A percentile compares a stretch with the other conserved stretches of the same genome.
Conservation (phyloP, 2,329 filamentous ascomycete genomes). For the Coleophoma eucalyptorum region DNA sequence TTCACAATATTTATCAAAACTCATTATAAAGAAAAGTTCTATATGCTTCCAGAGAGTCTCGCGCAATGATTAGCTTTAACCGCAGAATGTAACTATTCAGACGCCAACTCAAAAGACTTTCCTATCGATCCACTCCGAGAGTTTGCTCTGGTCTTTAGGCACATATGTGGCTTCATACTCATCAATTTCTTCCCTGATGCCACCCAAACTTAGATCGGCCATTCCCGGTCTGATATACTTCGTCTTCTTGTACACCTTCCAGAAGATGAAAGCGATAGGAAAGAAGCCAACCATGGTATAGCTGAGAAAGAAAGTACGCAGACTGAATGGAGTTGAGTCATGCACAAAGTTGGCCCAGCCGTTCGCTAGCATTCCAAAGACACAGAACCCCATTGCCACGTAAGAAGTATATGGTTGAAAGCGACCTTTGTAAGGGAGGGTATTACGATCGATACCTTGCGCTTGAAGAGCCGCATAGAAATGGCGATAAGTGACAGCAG, state of each 20-base stretch:
- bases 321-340: background rate
- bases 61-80: no score
- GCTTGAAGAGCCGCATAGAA: slow-evolving; percentile 66
- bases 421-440: slow-evolving; percentile 57
- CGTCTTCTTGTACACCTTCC: slow-evolving; percentile 66
- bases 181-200: slow-evolving; percentile 4
- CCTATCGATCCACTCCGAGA: slow-evolving; percentile 1
- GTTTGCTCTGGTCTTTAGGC: background rate
- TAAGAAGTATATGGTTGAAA: background rate
- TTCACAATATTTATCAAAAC: no score
- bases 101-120: no score
- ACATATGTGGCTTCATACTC: slow-evolving; percentile 1
- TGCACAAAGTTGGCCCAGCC: background rate
- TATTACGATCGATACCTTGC: slow-evolving; percentile 62
- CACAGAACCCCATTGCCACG: background rate
- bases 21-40: no score
- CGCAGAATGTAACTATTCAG: no score
- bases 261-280: slow-evolving; percentile 56
- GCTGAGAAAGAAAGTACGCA: slow-evolving; percentile 55
- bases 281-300: slow-evolving; percentile 68
- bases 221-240: slow-evolving; percentile 30
- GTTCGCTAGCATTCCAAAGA: background rate
- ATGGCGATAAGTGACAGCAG: slow-evolving; percentile 65
- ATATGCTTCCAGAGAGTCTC: no score
- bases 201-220: slow-evolving; percentile 24